Conservation (phyloP, 164 flowering plant genomes). For the Warburgia ugandensis region DNA sequence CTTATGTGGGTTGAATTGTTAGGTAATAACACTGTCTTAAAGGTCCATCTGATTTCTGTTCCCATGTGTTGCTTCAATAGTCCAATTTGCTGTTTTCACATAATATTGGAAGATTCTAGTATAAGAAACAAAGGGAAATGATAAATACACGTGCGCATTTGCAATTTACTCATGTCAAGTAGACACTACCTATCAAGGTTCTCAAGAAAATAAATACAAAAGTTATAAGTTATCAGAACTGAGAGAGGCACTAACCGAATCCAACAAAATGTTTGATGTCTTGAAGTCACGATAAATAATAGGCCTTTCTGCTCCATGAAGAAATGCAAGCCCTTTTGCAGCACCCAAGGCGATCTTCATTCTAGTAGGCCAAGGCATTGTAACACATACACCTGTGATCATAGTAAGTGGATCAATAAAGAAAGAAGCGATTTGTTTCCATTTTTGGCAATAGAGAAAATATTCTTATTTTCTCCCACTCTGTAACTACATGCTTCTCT, state of each 20-base stretch:
- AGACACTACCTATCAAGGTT: too few species aligned
- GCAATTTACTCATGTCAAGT: too few species aligned
- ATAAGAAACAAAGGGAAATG: too few species aligned
- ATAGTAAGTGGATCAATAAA: neutral
- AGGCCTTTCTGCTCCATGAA: slow-evolving; percentile 78
- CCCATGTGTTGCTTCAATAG: too few species aligned
- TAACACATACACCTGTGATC: slow-evolving; percentile 49
- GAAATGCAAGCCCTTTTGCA: slow-evolving; percentile 91
- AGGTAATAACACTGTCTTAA: too few species aligned
- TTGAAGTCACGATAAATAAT: slow-evolving; percentile 91
- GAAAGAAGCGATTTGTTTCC: neutral
- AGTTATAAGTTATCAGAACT: neutral
- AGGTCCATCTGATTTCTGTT: neutral
- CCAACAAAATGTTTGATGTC: slow-evolving; percentile 88
- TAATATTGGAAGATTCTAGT: too few species aligned
- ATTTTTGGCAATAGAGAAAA: neutral
- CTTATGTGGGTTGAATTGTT: too few species aligned
- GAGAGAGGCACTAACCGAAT: slow-evolving; percentile 42
- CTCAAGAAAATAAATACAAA: neutral
- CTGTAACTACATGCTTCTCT: too few species aligned
- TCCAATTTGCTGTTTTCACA: too few species aligned
- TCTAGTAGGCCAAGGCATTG: slow-evolving; percentile 75
- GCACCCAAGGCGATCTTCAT: slow-evolving; percentile 91
- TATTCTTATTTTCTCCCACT: neutral
- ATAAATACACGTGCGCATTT: too few species aligned